phyloP scores from a whole-genome alignment of 805 yeast genomes.

The Schwanniomyces yamadae region DNA sequence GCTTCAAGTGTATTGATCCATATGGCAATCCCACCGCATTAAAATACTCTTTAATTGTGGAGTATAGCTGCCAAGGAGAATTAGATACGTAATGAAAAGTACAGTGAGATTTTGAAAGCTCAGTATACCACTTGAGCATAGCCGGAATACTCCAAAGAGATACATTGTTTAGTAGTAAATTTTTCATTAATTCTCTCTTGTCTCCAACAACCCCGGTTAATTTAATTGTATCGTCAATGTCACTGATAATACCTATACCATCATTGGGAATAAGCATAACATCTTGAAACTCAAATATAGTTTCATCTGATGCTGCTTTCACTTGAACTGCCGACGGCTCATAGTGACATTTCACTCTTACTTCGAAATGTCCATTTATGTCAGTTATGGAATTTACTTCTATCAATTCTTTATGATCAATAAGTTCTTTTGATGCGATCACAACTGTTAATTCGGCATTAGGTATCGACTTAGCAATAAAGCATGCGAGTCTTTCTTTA shows the following conservation, averaged over 20 bases:
- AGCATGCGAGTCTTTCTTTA: conserved; percentile 64
- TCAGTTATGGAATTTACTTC: conserved; percentile 50
- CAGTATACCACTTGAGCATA: conserved; percentile 68
- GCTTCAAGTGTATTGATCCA: conserved; percentile 86
- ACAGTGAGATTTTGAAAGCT: conserved; percentile 44
- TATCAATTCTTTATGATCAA: conserved; percentile 23
- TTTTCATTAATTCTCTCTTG: conserved; percentile 76
- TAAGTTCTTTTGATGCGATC: conserved; percentile 49
- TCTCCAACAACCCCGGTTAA: conserved; percentile 89
- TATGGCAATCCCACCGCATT: conserved; percentile 57
- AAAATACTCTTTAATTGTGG: conserved; percentile 58
- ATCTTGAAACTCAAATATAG: conserved; percentile 47
- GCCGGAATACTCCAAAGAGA: conserved; percentile 71
- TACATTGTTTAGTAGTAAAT: conserved; percentile 67
- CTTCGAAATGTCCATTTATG: conserved; percentile 62
- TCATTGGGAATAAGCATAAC: conserved; percentile 37
- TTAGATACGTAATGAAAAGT: conserved; percentile 93
- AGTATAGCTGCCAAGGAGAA: conserved; percentile 87
- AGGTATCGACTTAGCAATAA: conserved; percentile 67
- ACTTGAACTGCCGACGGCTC: conserved; percentile 61
- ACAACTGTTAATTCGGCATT: conserved; percentile 53
- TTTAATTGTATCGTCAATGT: conserved; percentile 92
- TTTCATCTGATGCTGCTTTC: conserved; percentile 45
- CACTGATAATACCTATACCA: conserved; percentile 79
- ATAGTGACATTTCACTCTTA: conserved; percentile 53